Conservation (phyloP, 345 rosid species). For the Citrus glauca region DNA sequence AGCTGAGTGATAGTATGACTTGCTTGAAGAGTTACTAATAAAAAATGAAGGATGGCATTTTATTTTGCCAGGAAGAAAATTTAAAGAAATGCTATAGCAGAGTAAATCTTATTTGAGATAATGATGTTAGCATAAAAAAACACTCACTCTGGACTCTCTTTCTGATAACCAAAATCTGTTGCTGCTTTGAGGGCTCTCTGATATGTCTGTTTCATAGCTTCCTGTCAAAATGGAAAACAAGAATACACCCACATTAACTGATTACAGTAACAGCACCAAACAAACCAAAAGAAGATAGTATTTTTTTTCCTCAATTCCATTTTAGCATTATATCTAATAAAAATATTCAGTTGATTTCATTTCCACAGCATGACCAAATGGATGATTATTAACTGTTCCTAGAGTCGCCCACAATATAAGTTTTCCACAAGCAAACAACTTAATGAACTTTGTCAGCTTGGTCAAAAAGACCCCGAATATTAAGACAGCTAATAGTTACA, state of each 20-base stretch:
- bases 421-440: not conserved
- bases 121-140: conserved; percentile 7
- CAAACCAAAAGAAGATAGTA: not conserved
- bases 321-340: not conserved
- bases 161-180: conserved; percentile 86
- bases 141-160: conserved; percentile 93
- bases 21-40: not conserved
- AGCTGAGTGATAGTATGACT: not conserved
- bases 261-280: not conserved
- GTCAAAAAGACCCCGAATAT: not conserved
- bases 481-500: not conserved
- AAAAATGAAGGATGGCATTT: not conserved
- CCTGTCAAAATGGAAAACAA: conserved; percentile 42
- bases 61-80: not conserved
- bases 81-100: not conserved
- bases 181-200: conserved; percentile 91
- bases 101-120: not conserved
- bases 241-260: not conserved
- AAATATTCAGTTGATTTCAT: not conserved
- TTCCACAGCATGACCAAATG: not conserved
- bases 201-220: conserved; percentile 92
- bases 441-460: not conserved
- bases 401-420: not conserved
- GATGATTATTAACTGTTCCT: not conserved
- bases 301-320: not conserved